phyloP scores from a whole-genome alignment of 1,284 basidiomycete genomes.

The Phaffia rhodozyma region DNA sequence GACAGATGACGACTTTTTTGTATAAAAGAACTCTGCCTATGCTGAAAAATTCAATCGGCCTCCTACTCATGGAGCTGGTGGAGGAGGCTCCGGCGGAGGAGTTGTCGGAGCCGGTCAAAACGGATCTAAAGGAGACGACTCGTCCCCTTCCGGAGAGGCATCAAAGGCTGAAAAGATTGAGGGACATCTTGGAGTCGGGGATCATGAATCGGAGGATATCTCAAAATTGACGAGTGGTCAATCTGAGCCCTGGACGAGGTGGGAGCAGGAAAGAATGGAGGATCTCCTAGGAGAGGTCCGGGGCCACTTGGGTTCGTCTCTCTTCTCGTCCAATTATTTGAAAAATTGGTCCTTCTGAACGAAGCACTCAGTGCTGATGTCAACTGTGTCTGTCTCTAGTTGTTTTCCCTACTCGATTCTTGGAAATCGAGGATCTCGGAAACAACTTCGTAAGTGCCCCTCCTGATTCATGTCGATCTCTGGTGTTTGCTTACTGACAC shows the following conservation, averaged over 20 bases:
- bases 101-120: slow-evolving; percentile 27
- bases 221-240: slow-evolving; percentile 37
- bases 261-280: slow-evolving; percentile 83
- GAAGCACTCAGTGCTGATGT: not conserved
- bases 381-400: slow-evolving; percentile 40
- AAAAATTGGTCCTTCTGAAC: not conserved
- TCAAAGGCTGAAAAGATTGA: slow-evolving; percentile 7
- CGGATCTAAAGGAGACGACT: not conserved
- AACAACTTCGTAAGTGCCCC: slow-evolving; percentile 61
- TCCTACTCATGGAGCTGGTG: slow-evolving; percentile 36
- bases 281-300: slow-evolving; percentile 56
- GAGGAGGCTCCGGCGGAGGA: slow-evolving; percentile 36
- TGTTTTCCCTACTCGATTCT: slow-evolving; percentile 63
- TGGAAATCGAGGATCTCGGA: slow-evolving; percentile 72
- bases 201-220: slow-evolving; percentile 18
- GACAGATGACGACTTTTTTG: not conserved
- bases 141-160: slow-evolving; percentile 1
- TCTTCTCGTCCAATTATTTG: not conserved
- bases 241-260: slow-evolving; percentile 59
- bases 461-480: too few relatives aligned
- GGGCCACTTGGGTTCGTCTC: slow-evolving; percentile 64
- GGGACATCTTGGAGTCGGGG: not conserved
- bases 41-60: slow-evolving; percentile 52
- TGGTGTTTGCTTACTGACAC: not conserved
- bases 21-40: slow-evolving; percentile 40